Percentiles rank a stretch among this genome's conserved stretches.
Conservation (phyloP, 306 rosid genomes). For the Arachis stenosperma region DNA sequence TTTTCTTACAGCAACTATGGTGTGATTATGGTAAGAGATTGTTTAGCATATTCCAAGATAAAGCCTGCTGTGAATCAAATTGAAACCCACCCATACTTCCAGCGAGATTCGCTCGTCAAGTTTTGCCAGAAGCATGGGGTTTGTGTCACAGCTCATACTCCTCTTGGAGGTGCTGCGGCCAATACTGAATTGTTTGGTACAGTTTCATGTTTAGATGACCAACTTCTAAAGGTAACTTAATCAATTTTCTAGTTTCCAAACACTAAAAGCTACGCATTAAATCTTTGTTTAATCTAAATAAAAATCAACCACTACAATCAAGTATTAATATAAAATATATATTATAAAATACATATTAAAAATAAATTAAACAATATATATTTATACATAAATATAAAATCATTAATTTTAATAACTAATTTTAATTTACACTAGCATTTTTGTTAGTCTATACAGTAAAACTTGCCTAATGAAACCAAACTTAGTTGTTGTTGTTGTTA, state of each 20-base stretch:
- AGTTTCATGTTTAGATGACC: constrained; percentile 76
- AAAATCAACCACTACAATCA: too few species aligned
- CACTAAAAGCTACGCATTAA: neutral
- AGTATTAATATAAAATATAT: too few species aligned
- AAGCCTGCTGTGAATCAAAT: constrained; percentile 92
- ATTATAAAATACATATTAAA: too few species aligned
- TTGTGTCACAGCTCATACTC: constrained; percentile 94
- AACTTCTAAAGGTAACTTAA: constrained; percentile 64
- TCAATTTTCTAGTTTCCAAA: constrained; percentile 3
- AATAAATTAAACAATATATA: too few species aligned
- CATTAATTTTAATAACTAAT: too few species aligned
- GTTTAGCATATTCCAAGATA: constrained; percentile 85
- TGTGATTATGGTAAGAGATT: constrained; percentile 82
- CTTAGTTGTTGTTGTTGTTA: neutral
- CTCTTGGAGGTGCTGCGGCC: constrained; percentile 86
- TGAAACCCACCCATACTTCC: constrained; percentile 91
- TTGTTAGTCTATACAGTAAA: too few species aligned
- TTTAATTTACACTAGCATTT: too few species aligned
- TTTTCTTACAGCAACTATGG: constrained; percentile 80
- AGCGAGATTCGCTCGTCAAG: constrained; percentile 82
- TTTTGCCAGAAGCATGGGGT: constrained; percentile 85
- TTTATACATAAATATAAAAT: too few species aligned
- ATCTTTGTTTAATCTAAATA: too few species aligned
- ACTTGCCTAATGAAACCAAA: neutral
- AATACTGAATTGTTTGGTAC: constrained; percentile 83